Conservation (phyloP, 2,329 filamentous ascomycete genomes). For the Fusarium keratoplasticum region DNA sequence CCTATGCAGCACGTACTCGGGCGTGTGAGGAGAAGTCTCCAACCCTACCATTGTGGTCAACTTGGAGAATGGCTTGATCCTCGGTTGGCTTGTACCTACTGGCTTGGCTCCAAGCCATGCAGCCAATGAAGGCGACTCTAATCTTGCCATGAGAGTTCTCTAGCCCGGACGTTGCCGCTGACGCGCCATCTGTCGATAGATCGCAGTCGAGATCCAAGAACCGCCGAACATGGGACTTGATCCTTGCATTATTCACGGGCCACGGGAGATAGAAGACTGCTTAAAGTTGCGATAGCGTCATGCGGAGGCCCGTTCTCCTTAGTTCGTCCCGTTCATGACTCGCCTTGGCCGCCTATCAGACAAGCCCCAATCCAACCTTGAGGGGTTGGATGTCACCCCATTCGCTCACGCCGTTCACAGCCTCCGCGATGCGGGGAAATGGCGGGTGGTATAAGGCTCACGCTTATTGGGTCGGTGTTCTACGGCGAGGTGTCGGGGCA, state of each 20-base stretch:
- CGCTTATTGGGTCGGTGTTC: background rate
- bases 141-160: background rate
- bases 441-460: background rate
- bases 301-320: background rate
- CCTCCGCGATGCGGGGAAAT: background rate
- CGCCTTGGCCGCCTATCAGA: background rate
- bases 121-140: background rate
- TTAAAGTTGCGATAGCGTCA: background rate
- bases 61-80: background rate
- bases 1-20: background rate
- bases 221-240: background rate
- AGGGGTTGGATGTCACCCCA: background rate
- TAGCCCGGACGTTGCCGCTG: background rate
- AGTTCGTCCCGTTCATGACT: background rate
- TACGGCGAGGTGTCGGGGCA: background rate
- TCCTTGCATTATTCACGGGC: background rate
- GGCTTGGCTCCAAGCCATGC: background rate
- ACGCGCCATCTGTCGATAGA: background rate
- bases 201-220: conserved; percentile 1
- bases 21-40: background rate
- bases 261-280: background rate
- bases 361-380: background rate
- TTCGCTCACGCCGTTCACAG: background rate
- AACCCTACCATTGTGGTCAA: background rate
- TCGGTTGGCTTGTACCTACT: background rate